Evolutionary conservation across 305 asterid species (phyloP).

Genomic region (Lippia alba): DNA sequence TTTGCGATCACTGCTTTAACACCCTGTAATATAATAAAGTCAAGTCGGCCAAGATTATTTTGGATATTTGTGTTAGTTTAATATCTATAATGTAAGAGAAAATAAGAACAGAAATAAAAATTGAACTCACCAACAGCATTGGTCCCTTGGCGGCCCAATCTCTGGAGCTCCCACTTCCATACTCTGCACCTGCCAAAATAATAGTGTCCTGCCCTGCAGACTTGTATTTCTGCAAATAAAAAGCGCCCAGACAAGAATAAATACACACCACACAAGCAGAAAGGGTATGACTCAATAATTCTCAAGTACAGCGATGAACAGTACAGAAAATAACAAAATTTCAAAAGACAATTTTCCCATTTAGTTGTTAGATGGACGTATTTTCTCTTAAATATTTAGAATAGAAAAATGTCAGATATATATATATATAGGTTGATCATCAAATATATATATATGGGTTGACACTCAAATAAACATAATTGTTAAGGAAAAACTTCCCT

Average conservation of each 20-base stretch:
- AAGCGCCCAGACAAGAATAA: slow-evolving; percentile 1
- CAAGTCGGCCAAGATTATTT: slow-evolving; percentile 3
- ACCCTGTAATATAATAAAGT: slow-evolving; percentile 54
- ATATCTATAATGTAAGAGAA: background rate
- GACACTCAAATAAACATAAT: no score
- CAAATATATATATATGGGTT: no score
- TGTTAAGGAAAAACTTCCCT: background rate
- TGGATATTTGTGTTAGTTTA: slow-evolving; percentile 4
- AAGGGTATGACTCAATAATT: background rate
- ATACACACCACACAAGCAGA: no score
- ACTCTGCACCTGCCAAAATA: slow-evolving; percentile 96
- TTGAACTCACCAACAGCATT: slow-evolving; percentile 75
- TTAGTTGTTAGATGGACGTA: background rate
- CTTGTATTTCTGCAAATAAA: slow-evolving; percentile 70
- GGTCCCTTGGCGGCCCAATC: slow-evolving; percentile 99
- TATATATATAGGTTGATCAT: no score
- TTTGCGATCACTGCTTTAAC: slow-evolving; percentile 96
- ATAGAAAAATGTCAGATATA: background rate
- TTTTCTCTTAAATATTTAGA: background rate
- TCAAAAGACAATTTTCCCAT: background rate
- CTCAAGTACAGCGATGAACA: no score
- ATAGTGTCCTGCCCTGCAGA: slow-evolving; percentile 81
- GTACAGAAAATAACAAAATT: no score
- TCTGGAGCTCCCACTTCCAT: slow-evolving; percentile 98
- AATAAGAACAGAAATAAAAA: slow-evolving; percentile 7